Evolutionary conservation across 208 protist species (phyloP), one percentile per base, ranked within the genome.

Genomic region (Trypanosoma conorhini): DNA sequence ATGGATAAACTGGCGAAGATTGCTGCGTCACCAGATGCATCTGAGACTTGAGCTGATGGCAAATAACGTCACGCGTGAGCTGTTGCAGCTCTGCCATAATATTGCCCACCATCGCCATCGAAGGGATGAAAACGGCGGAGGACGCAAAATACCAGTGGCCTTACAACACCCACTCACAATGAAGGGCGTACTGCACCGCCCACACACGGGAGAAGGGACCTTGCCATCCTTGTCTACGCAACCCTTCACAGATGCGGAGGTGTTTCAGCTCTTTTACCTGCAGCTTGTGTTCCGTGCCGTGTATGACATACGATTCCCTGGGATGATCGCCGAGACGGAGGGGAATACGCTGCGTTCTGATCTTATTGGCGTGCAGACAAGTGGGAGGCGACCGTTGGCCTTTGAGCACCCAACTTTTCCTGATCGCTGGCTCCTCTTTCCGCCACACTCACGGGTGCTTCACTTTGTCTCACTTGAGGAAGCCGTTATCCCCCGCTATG

Each of bases 251-350:
- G 91, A 96, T 56, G 86, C 82, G 3, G 91, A 96, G 70, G 77
- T 96, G 26, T 96, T 96, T 68, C 87, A 96, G 78, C 77, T 93
- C 0, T 85, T 92, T 57, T 93, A 93, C 74, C 24, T 93, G 15
- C 91, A 96, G 63, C 86, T 96, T 28, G 57, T 93, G 48, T 87
- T 96, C 48, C 87, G 91, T 63, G 83, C 81, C 28, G 81, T 86
- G 61, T 90, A 84, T 68, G 87, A 95, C 64, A 62, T 93, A 3
- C 85, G 86, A 21, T 88, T 93, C 33, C 76, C 84, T 38, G 31
- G 31, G 7, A 74, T 83, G 55, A 75, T 74, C 56, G 61, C 46
- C n/a, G 56, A 58, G 44, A 58, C 33, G 31, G 42, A 61, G 55
- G 38, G 58, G 58, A 76, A 40, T 59, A 31, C 67, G 48, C 50